A percentile compares a stretch with the other conserved stretches of the same genome.
Evolutionary conservation across 345 rosid genomes (phyloP).

Genomic region (Acer campestre): DNA sequence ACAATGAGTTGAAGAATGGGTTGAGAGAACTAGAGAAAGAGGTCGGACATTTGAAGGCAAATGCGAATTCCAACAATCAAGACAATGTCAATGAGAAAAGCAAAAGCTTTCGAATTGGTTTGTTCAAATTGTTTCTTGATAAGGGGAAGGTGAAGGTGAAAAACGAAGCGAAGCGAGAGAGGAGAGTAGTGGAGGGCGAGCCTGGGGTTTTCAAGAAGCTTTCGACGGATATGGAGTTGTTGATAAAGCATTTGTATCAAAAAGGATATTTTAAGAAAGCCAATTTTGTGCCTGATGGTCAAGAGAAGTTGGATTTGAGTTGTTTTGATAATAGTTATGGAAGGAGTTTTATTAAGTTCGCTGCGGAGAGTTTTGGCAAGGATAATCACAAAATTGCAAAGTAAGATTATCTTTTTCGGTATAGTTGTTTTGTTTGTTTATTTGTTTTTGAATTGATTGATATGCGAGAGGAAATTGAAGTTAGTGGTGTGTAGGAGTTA

Average conservation of each 20-base stretch:
- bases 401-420: constrained; percentile 37
- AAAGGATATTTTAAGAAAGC: constrained; percentile 72
- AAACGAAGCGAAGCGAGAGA: constrained; percentile 8
- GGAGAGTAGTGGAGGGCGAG: constrained; percentile 13
- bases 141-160: constrained; percentile 6
- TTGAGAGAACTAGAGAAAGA: constrained; percentile 49
- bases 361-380: constrained; percentile 56
- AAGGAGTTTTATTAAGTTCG: constrained; percentile 59
- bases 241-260: constrained; percentile 53
- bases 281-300: constrained; percentile 46
- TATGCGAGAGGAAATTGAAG: background rate
- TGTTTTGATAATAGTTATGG: constrained; percentile 58
- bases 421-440: background rate
- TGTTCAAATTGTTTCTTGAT: constrained; percentile 29
- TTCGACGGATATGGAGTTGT: constrained; percentile 48
- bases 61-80: constrained; percentile 20
- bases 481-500: no score
- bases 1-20: constrained; percentile 34
- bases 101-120: constrained; percentile 15
- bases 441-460: background rate
- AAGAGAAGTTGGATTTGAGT: constrained; percentile 39
- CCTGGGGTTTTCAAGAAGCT: constrained; percentile 50
- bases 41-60: constrained; percentile 36
- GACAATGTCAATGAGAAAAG: constrained; percentile 12
- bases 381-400: constrained; percentile 79